Evolutionary conservation across 1,139 yeast species (phyloP).

Genomic region (Scheffersomyces stambukii): DNA sequence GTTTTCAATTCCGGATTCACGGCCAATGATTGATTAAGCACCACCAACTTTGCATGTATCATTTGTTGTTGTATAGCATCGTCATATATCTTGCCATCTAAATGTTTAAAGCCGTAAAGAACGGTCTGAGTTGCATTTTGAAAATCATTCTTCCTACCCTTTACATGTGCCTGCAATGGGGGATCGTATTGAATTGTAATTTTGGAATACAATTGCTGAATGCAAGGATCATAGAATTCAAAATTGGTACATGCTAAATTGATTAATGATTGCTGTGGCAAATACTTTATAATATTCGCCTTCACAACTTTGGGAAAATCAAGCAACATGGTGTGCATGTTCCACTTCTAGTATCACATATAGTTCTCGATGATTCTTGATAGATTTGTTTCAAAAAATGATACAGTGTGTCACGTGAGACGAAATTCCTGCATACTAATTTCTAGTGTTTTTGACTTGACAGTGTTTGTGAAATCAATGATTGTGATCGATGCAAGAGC

Average conservation of each 20-base stretch:
- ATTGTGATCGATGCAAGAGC: no score
- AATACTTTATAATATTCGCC: slow-evolving; percentile 17
- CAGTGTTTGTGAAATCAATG: no score
- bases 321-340: slow-evolving; percentile 5
- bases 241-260: slow-evolving; percentile 36
- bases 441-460: no score
- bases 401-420: no score
- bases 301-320: slow-evolving; percentile 17
- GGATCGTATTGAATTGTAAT: slow-evolving; percentile 23
- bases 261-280: slow-evolving; percentile 32
- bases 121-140: slow-evolving; percentile 20
- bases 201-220: slow-evolving; percentile 24
- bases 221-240: slow-evolving; percentile 33
- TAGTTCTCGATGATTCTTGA: no score
- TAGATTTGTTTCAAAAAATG: no score
- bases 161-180: slow-evolving; percentile 12
- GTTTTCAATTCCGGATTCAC: slow-evolving; percentile 24
- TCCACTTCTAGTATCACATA: not conserved
- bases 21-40: slow-evolving; percentile 22
- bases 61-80: slow-evolving; percentile 15
- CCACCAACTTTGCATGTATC: slow-evolving; percentile 26
- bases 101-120: slow-evolving; percentile 22
- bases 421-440: no score
- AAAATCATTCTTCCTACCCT: slow-evolving; percentile 18
- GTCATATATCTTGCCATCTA: slow-evolving; percentile 4